Conservation (phyloP, 2,329 filamentous ascomycete species). For the Nothopassalora personata region DNA sequence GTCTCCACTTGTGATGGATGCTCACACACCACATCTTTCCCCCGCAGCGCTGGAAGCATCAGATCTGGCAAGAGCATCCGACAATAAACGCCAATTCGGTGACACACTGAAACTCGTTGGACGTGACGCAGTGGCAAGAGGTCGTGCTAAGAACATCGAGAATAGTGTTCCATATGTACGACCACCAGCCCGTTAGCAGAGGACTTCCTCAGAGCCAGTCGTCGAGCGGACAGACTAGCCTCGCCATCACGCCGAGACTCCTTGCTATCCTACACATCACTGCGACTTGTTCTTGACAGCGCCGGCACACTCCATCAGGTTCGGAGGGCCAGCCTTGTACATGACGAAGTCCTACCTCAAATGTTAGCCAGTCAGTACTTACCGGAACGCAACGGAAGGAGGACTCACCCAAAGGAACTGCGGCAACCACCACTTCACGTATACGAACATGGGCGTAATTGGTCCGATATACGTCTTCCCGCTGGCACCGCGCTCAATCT, state of each 20-base stretch:
- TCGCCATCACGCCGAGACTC: neutral
- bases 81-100: neutral
- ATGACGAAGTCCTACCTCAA: neutral
- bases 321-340: neutral
- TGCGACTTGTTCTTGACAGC: neutral
- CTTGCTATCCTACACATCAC: neutral
- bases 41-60: neutral
- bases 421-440: constrained; percentile 16
- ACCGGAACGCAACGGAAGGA: neutral
- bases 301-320: neutral
- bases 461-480: constrained; percentile 15
- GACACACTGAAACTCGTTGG: neutral
- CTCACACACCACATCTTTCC: neutral
- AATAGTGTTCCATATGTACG: neutral
- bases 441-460: constrained; percentile 11
- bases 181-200: neutral
- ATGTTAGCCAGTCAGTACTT: neutral
- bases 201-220: neutral
- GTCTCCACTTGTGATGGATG: neutral
- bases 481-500: constrained; percentile 8
- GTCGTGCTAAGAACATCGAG: neutral
- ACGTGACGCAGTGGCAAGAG: neutral
- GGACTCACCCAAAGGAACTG: constrained; percentile 15
- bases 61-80: neutral
- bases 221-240: neutral